Evolutionary conservation across 495 filamentous ascomycete genomes (phyloP).

Genomic region (Parathielavia appendiculata): DNA sequence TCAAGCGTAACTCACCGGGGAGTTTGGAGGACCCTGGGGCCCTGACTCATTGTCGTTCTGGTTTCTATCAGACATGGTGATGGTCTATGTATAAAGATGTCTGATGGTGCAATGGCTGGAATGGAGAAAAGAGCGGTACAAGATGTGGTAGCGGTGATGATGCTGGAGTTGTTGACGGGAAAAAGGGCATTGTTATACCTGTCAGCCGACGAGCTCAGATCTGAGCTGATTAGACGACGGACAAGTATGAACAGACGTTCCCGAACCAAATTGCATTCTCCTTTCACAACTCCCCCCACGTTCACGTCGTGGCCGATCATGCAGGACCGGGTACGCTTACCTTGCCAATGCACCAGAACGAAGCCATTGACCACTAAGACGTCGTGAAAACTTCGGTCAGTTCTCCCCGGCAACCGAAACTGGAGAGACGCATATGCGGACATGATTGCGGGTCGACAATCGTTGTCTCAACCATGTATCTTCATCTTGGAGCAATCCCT

Average conservation of each 20-base stretch:
- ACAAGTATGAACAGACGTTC: slow-evolving; percentile 12
- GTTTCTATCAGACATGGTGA: not conserved
- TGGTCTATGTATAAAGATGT: too few species aligned
- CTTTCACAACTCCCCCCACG: slow-evolving; percentile 11
- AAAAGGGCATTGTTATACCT: not conserved
- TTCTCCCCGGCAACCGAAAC: slow-evolving; percentile 8
- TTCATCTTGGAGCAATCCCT: too few species aligned
- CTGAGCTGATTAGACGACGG: slow-evolving; percentile 3
- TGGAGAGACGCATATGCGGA: slow-evolving; percentile 13
- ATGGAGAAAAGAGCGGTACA: too few species aligned
- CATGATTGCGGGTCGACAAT: slow-evolving; percentile 11
- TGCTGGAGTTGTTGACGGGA: slow-evolving; percentile 10
- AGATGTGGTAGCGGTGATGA: slow-evolving; percentile 1
- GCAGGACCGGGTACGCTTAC: slow-evolving; percentile 15
- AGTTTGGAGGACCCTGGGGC: not conserved
- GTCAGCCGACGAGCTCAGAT: slow-evolving; percentile 9
- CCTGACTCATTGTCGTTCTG: not conserved
- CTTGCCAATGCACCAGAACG: slow-evolving; percentile 11
- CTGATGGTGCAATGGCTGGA: too few species aligned
- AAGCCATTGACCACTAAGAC: slow-evolving; percentile 14
- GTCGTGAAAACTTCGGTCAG: slow-evolving; percentile 6
- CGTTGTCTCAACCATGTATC: too few species aligned
- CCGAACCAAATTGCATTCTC: slow-evolving; percentile 10
- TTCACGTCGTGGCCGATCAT: slow-evolving; percentile 13
- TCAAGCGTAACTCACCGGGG: not conserved